Base-by-base conservation (phyloP, 1,284 basidiomycete genomes). In the Mycena sp. region DNA sequence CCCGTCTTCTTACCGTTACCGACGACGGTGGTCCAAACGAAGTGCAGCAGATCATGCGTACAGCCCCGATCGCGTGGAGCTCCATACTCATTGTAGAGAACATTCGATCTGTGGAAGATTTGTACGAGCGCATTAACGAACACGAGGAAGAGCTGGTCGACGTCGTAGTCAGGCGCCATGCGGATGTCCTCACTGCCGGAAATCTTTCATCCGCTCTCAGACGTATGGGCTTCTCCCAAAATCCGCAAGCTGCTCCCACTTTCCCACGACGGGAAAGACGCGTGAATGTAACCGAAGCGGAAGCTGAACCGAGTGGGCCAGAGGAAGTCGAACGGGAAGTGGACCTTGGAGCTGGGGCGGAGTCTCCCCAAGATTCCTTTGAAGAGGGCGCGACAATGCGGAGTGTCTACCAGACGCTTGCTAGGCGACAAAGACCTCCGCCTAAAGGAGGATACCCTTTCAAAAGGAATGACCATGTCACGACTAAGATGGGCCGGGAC, bases 391-490 rank as follows among this genome's bases (percentile, higher is more conserved):
- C 25, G 25, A 25, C 25, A 25, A 25, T 25, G 25, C 25, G 25
- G 25, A 65, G 18, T 25, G 63, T 65, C 10, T 65, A 39, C 30
- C 25, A 55, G 9, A 56, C 54, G 0, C 46, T 65, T 7, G 56
- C 60, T 44, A 55, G 46, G 25, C 9, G 63, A 9, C 63, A 65
- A 13, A 37, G 38, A 8, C 38, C 52, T 16, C 63, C 63, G 1
- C 55, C 39, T 9, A 64, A 50, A 39, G 69, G 39, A 3, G 55
- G 30, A 3, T 70, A 59, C 55, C 69, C 69, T 10, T 70, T 60
- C 30, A 11, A 52, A 8, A 37, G 48, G 3, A 59, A 70, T 39
- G 69, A 70, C 11, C 52, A 65, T 16, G 62, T 70, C 3, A 60
- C 44, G 10, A 65, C 69, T 0, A 70, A 70, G 16, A 55, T 69